Evolutionary conservation across 1,139 yeast species (phyloP), one percentile per base, ranked within the genome.

Genomic region (Tardiomyces digboiensis): DNA sequence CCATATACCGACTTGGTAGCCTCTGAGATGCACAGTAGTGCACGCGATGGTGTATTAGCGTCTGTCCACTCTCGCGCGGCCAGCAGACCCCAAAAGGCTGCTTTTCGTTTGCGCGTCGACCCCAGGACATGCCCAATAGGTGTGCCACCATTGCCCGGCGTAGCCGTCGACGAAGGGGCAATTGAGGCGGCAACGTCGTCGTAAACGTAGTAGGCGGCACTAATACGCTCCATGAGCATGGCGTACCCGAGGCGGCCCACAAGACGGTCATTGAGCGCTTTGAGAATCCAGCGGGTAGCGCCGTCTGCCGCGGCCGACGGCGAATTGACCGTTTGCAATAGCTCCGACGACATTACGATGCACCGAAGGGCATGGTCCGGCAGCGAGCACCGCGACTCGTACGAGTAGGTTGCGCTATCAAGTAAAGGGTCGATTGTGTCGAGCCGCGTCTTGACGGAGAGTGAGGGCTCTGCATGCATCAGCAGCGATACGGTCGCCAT

Each of bases 401-500:
- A 83, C 39, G 70, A 79, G 60, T 66, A 85, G 51, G 68, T 77
- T 5, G 85, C 72, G 40, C 82, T 75, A 51, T 85, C 93, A 40
- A 83, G 65, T 53, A 78, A 70, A 1, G 89, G 85, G 49, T 76
- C 83, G 13, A 82, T 69, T 19, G 77, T 70, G 46, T 80, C 85
- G 42, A 71, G 71, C 16, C 82, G 67, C 36, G 78, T 71, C 52
- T 79, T 78, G 12, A 82, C 67, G 13, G 83, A 76, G 46, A 81
- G 37, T 8, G 37, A 16, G 29, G 29, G 13, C 19, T 13, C 37
- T 75, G 79, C 0, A 87, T 84, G 78, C 65, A 91, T 70, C 7
- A 89, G 64, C 39, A 82, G 67, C 1, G 95, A 80, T 1, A 82
- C 71, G 1, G 88, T 82, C 52, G 87, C 81, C 83, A 86, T 83